These are phyloP conservation scores for Tuber indicum DNA, from an alignment of 495 filamentous ascomycete species.

Conservation along the genomic window DNA sequence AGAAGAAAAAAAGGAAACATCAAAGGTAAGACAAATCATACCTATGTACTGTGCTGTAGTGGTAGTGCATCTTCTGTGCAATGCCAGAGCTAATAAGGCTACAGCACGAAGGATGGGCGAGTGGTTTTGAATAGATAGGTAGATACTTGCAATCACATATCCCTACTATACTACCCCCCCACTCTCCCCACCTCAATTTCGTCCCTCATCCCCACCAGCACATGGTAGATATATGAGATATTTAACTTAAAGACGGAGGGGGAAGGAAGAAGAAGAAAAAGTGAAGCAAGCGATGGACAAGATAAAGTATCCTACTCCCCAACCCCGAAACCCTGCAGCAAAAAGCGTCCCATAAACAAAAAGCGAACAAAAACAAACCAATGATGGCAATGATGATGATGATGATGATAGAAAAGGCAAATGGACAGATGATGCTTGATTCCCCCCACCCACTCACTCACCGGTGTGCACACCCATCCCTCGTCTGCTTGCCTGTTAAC, in stretches of 20 bases:
- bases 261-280: conserved; percentile 2
- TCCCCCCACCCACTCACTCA: background rate
- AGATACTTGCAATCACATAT: background rate
- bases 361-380: background rate
- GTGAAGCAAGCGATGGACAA: background rate
- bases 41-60: background rate
- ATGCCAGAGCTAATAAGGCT: background rate
- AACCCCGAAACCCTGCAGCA: conserved; percentile 2
- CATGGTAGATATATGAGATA: conserved; percentile 1
- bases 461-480: background rate
- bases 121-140: background rate
- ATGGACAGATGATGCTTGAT: background rate
- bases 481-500: background rate
- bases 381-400: background rate
- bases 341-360: background rate
- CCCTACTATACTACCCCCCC: background rate
- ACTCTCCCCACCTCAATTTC: background rate
- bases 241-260: background rate
- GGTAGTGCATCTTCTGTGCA: background rate
- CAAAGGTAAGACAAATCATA: background rate
- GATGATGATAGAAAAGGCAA: background rate
- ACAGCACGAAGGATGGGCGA: background rate
- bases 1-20: background rate
- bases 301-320: background rate
- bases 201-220: background rate